A percentile compares a stretch with the other conserved stretches of the same genome.
These are phyloP conservation scores for Stephanodiscus minutulus DNA, from an alignment of 108 stramenopile species.

Conservation along the genomic window DNA sequence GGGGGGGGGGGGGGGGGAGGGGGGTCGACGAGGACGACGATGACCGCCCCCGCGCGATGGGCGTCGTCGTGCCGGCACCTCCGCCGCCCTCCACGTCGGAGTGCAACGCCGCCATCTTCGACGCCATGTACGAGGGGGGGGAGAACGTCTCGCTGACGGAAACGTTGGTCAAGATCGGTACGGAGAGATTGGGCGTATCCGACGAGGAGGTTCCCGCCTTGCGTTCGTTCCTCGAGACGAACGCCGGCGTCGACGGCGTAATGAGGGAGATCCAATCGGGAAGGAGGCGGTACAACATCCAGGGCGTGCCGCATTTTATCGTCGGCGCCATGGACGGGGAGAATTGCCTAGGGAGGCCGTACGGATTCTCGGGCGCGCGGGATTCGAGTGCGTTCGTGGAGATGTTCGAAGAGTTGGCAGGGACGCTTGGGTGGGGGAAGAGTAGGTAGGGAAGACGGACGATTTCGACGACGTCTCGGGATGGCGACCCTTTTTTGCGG, in stretches of 20 bases:
- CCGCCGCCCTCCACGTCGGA: slow-evolving; percentile 21
- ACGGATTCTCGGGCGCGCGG: slow-evolving; percentile 74
- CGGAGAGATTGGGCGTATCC: slow-evolving; percentile 31
- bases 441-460: neutral
- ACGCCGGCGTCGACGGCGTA: slow-evolving; percentile 50
- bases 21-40: too few relatives aligned
- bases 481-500: neutral
- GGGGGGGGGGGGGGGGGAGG: too few relatives aligned
- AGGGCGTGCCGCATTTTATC: slow-evolving; percentile 67
- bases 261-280: slow-evolving; percentile 58
- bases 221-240: slow-evolving; percentile 36
- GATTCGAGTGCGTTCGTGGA: slow-evolving; percentile 56
- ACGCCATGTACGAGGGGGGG: slow-evolving; percentile 70
- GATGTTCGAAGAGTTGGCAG: slow-evolving; percentile 58
- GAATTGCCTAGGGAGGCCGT: slow-evolving; percentile 36
- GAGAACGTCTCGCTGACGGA: slow-evolving; percentile 63
- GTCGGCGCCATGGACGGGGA: slow-evolving; percentile 34
- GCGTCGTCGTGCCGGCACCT: too few relatives aligned
- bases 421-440: slow-evolving; percentile 20
- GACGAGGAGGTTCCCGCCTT: slow-evolving; percentile 44
- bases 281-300: slow-evolving; percentile 56
- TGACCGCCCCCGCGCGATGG: too few relatives aligned
- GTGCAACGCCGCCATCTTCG: slow-evolving; percentile 63
- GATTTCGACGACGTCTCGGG: neutral
- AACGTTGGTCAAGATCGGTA: slow-evolving; percentile 49